Evolutionary conservation across 179 eudicot genomes (phyloP).

Genomic region (Silene vulgaris): DNA sequence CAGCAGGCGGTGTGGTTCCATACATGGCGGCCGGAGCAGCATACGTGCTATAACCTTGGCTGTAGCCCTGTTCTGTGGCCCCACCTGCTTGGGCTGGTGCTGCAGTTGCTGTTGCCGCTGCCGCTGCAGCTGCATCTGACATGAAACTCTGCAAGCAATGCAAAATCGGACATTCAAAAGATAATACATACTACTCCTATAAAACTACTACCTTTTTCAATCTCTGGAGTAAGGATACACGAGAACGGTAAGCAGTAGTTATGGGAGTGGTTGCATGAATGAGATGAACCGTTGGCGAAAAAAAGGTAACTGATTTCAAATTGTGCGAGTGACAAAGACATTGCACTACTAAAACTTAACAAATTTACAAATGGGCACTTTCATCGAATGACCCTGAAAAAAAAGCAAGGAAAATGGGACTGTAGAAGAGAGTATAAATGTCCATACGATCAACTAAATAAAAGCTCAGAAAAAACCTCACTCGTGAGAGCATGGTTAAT

Average conservation of each 20-base stretch:
- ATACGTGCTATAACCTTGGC: slow-evolving; percentile 40
- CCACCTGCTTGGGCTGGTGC: slow-evolving; percentile 28
- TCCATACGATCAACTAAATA: background rate
- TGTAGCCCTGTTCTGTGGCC: slow-evolving; percentile 35
- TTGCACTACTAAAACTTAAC: background rate
- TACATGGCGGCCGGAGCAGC: slow-evolving; percentile 36
- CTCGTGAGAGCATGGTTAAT: too few relatives aligned
- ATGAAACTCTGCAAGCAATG: slow-evolving; percentile 37
- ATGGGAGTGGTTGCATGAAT: background rate
- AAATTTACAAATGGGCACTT: background rate
- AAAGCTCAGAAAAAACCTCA: background rate
- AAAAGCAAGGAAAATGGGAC: background rate
- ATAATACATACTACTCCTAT: background rate
- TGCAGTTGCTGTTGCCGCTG: slow-evolving; percentile 1
- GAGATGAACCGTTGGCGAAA: background rate
- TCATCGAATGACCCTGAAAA: background rate
- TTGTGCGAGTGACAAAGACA: background rate
- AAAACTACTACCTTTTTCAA: background rate
- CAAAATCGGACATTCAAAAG: background rate
- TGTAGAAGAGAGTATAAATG: too few relatives aligned
- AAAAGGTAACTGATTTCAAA: background rate
- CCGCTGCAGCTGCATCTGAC: slow-evolving; percentile 31
- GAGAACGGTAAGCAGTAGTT: background rate
- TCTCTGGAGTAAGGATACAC: background rate
- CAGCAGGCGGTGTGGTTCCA: slow-evolving; percentile 29